Evolutionary conservation across 2,329 filamentous ascomycete genomes (phyloP), one percentile per base, ranked within the genome.

Genomic region (Aspergillus fructus): DNA sequence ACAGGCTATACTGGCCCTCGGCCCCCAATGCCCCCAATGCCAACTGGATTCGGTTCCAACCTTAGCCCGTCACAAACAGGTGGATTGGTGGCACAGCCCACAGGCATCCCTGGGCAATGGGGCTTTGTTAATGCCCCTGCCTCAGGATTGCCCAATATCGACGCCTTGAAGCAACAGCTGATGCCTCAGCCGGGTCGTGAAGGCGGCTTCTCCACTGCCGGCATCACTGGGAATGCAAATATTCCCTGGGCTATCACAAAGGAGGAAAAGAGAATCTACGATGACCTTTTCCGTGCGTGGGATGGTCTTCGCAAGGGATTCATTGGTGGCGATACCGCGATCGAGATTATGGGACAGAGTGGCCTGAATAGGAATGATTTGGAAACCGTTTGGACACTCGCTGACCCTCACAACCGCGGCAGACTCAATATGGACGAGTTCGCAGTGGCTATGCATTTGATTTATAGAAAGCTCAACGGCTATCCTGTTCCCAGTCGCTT

Each of bases 211-310:
- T 96, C 91, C 7, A 93, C 93, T 2, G 86, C 89, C 58, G 93
- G 93, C 5, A 82, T 99, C 9, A 88, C 91, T 62, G 94, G 94
- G 52, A 97, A 96, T 76, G 94, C 94, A 1, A 93, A 91, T 7
- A 93, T 99, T 68, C 94, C 94, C 0, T 99, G 94, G 94, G 93
- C 94, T 15, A 94, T 99, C 59, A 99, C 94, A 4, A 99, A 99
- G 74, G 93, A 97, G 62, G 94, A 99, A 76, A 99, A 99, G 81
- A 93, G 90, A 60, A 89, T 96, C 62, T 99, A 99, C 66, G 94
- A 99, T 74, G 85, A 91, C 59, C 85, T 97, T 34, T 99, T 99
- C 81, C 90, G 88, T 63, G 93, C 93, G 5, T 99, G 94, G 94
- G 94, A 99, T 76, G 94, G 94, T 3, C 85, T 99, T 62, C 85